phyloP scores from a whole-genome alignment of 345 rosid species.

The Eucalyptus regnans region DNA sequence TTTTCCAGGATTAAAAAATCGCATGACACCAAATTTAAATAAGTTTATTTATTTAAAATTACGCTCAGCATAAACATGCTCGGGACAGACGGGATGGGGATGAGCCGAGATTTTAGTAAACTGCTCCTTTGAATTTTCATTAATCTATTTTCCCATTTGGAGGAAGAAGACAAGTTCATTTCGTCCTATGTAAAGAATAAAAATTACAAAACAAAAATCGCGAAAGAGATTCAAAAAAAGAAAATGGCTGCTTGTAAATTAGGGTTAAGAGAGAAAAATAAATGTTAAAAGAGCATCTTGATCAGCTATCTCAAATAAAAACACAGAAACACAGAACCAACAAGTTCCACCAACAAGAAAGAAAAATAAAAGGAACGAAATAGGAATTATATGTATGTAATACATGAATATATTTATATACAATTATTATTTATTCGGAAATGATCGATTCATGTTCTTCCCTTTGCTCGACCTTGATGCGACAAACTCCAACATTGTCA shows the following conservation, averaged over 20 bases:
- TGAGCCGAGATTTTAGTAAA: no score
- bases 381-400: background rate
- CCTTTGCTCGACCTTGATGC: background rate
- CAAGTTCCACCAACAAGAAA: background rate
- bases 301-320: background rate
- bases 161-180: background rate
- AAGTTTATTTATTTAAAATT: no score
- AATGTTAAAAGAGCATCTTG: background rate
- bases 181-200: background rate
- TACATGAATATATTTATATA: background rate
- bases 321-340: background rate
- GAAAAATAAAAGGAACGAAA: background rate
- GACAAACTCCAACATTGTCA: background rate
- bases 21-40: no score
- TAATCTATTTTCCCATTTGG: background rate
- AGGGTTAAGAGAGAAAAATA: background rate
- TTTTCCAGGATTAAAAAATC: no score
- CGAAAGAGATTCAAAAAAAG: background rate
- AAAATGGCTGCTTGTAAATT: background rate
- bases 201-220: background rate
- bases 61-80: no score
- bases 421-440: background rate
- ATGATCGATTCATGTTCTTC: background rate
- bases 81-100: no score
- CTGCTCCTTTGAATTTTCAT: background rate